These are phyloP conservation scores for Pelargonium nanum DNA, from an alignment of 345 rosid genomes.

Conservation along the genomic window DNA sequence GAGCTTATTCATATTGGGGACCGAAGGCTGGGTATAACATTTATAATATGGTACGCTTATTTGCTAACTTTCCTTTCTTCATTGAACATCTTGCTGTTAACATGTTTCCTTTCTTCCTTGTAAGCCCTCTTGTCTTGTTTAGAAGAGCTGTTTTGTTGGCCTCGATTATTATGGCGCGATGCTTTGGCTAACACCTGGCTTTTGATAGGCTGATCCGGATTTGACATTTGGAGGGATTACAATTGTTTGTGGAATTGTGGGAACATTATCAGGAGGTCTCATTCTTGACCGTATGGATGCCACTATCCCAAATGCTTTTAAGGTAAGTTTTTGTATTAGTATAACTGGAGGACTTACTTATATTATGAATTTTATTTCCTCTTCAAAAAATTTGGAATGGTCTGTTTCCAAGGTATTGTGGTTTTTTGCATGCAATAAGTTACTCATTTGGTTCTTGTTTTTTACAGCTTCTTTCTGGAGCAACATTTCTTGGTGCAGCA, in stretches of 20 bases:
- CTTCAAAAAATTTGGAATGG: neutral
- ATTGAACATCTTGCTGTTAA: too few species aligned
- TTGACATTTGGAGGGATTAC: constrained; percentile 90
- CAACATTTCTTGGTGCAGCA: constrained; percentile 68
- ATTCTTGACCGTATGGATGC: constrained; percentile 60
- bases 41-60: constrained; percentile 61
- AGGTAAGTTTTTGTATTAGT: constrained; percentile 33
- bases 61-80: constrained; percentile 1
- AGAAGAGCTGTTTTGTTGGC: neutral
- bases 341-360: neutral
- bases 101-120: too few species aligned
- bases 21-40: constrained; percentile 94
- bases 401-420: neutral
- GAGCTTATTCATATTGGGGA: constrained; percentile 98
- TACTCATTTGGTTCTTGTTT: constrained; percentile 7
- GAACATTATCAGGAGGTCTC: constrained; percentile 74
- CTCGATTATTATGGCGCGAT: neutral
- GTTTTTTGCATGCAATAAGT: neutral
- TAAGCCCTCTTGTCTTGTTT: too few species aligned
- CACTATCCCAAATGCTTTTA: constrained; percentile 81
- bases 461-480: constrained; percentile 68
- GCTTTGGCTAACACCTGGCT: neutral
- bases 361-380: neutral
- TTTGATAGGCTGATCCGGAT: constrained; percentile 63
- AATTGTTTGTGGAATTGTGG: constrained; percentile 72